Conservation (phyloP, 2,329 filamentous ascomycete species). For the Exophiala dermatitidis region DNA sequence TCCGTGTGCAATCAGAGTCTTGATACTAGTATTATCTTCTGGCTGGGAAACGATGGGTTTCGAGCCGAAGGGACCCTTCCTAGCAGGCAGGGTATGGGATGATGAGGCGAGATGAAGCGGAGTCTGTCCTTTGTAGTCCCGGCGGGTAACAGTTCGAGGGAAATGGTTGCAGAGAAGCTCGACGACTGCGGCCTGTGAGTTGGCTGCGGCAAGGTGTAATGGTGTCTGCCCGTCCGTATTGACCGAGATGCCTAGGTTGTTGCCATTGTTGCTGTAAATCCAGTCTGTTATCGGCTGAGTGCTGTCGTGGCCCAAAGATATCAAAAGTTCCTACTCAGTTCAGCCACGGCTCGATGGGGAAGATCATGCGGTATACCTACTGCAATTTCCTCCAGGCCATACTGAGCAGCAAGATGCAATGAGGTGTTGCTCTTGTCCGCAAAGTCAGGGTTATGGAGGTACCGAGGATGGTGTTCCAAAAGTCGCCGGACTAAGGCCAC, state of each 20-base stretch:
- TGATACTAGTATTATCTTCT: slow-evolving; percentile 29
- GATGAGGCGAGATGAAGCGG: slow-evolving; percentile 40
- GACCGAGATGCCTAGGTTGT: slow-evolving; percentile 54
- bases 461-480: slow-evolving; percentile 60
- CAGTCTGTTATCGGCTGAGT: slow-evolving; percentile 23
- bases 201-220: slow-evolving; percentile 66
- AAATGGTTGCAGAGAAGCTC: slow-evolving; percentile 61
- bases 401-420: slow-evolving; percentile 69
- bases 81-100: slow-evolving; percentile 19
- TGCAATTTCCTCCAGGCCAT: slow-evolving; percentile 64
- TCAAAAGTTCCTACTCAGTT: slow-evolving; percentile 51
- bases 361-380: slow-evolving; percentile 28
- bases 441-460: slow-evolving; percentile 73
- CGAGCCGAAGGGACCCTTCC: slow-evolving; percentile 10
- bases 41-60: slow-evolving; percentile 22
- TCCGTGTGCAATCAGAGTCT: slow-evolving; percentile 28
- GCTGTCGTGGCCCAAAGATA: slow-evolving; percentile 68
- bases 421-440: slow-evolving; percentile 72
- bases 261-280: slow-evolving; percentile 28
- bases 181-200: slow-evolving; percentile 66
- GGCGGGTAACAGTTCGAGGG: slow-evolving; percentile 55
- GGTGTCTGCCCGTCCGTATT: slow-evolving; percentile 77
- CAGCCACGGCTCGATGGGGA: background rate
- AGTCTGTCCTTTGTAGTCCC: slow-evolving; percentile 58
- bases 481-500: slow-evolving; percentile 68